A percentile compares a stretch with the other conserved stretches of the same genome.
Evolutionary conservation across 495 filamentous ascomycete genomes (phyloP).

Genomic region (Penicillium daleae): DNA sequence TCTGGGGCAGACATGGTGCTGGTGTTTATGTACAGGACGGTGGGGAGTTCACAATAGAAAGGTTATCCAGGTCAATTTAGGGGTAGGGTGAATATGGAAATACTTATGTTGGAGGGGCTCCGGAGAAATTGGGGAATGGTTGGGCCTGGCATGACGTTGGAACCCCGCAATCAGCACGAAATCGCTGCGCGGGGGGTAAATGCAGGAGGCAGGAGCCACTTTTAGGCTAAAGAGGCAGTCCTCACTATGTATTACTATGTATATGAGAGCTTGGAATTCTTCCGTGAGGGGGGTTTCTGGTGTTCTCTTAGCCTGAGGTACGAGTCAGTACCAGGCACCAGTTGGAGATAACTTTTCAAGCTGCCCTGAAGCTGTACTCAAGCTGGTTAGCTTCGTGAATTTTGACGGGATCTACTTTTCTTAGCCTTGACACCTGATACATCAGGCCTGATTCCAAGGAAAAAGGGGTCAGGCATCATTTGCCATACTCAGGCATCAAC

Average conservation of each 20-base stretch:
- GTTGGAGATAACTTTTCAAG: not conserved
- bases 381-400: not conserved
- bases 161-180: conserved; percentile 31
- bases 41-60: too few species aligned
- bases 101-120: not conserved
- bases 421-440: not conserved
- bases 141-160: conserved; percentile 27
- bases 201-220: not conserved
- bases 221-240: conserved; percentile 23
- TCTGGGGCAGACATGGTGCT: conserved; percentile 28
- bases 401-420: not conserved
- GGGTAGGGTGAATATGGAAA: not conserved
- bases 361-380: not conserved
- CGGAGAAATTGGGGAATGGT: conserved; percentile 11
- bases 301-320: not conserved
- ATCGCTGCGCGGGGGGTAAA: conserved; percentile 20
- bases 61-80: not conserved
- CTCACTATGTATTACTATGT: too few species aligned
- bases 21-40: not conserved
- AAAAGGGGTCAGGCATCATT: not conserved
- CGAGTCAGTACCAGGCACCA: not conserved
- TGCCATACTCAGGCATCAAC: not conserved
- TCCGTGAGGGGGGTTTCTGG: not conserved
- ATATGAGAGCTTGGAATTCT: not conserved
- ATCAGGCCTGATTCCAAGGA: not conserved